phyloP scores from a whole-genome alignment of 73 alveolate genomes.

The Paramecium sexaurelia region DNA sequence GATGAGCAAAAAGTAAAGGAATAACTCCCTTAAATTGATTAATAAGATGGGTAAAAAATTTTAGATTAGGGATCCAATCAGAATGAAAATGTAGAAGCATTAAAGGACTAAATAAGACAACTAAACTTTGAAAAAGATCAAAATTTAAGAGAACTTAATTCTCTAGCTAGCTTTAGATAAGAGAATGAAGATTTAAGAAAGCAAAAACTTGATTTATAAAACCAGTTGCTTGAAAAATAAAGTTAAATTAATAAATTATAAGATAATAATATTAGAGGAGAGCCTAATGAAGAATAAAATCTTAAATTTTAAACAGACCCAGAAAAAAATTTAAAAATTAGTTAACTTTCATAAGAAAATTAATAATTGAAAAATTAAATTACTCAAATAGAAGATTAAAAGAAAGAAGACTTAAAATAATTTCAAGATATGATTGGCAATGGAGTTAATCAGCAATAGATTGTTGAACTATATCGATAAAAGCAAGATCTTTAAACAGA shows the following conservation, averaged over 20 bases:
- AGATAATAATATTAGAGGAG: neutral
- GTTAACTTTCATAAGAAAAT: neutral
- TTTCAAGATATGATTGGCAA: neutral
- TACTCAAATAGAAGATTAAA: neutral
- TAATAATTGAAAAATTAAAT: neutral
- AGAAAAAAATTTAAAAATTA: neutral
- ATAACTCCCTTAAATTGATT: neutral
- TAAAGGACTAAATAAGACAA: neutral
- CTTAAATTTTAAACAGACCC: neutral
- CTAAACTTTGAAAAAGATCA: neutral
- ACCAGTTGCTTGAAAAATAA: neutral
- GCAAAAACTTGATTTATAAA: neutral
- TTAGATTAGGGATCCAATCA: neutral
- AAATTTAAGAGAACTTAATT: neutral
- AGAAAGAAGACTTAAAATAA: slow-evolving; percentile 24
- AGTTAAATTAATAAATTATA: neutral
- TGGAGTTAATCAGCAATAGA: neutral
- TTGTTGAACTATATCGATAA: neutral
- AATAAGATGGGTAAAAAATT: neutral
- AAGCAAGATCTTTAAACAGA: neutral
- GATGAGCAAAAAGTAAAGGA: neutral
- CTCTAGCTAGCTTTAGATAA: neutral
- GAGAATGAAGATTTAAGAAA: neutral
- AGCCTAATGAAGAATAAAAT: neutral
- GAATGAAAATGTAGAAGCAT: neutral